These are phyloP conservation scores for Pseudogymnoascus sp. DNA, from an alignment of 2,329 filamentous ascomycete genomes.

Conservation along the genomic window DNA sequence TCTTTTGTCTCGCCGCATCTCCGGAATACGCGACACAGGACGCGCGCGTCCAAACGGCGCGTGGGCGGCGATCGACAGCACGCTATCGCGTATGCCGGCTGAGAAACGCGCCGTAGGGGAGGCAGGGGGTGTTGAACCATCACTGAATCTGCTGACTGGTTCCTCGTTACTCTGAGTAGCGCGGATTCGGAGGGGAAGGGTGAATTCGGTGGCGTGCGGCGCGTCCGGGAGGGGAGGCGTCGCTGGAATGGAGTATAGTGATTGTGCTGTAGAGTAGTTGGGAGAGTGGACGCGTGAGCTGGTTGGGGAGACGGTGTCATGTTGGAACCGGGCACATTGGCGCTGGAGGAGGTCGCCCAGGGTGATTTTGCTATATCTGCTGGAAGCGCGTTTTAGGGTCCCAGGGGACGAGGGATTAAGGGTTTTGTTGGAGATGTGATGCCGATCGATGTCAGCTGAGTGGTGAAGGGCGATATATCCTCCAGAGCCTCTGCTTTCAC, in stretches of 20 bases:
- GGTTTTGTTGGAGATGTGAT: not conserved
- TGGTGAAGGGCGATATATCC: not conserved
- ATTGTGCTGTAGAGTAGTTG: not conserved
- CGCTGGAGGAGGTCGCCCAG: not conserved
- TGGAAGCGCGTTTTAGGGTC: not conserved
- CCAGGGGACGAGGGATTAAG: not conserved
- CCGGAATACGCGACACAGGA: not conserved
- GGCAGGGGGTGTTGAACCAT: not conserved
- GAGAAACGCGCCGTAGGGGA: not conserved
- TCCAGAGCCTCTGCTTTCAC: not conserved
- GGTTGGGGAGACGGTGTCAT: not conserved
- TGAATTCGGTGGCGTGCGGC: not conserved
- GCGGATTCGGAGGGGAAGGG: not conserved
- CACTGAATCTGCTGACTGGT: not conserved
- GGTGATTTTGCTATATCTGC: not conserved
- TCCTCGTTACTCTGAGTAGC: not conserved
- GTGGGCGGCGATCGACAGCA: not conserved
- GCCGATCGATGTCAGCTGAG: not conserved
- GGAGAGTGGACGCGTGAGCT: not conserved
- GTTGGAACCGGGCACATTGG: not conserved
- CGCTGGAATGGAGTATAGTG: not conserved
- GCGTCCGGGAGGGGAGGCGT: not conserved
- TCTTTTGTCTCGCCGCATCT: not conserved
- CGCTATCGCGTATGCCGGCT: not conserved
- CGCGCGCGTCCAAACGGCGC: not conserved